Base-by-base conservation (phyloP, 2,329 filamentous ascomycete species). In the Ramichloridium luteum region DNA sequence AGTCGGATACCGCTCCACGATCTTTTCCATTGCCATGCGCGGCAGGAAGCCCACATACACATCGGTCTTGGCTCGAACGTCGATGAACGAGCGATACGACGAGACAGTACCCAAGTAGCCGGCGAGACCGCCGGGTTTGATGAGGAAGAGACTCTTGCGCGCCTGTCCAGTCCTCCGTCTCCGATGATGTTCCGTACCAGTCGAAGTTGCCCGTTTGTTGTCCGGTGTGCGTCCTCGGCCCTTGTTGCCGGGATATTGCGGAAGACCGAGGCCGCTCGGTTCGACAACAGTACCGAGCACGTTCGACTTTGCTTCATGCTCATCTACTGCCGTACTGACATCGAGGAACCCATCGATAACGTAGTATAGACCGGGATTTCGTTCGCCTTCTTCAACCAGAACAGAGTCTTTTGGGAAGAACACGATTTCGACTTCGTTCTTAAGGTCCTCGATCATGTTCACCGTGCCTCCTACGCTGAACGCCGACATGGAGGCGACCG, bases 21-120 rank as follows among this genome's bases (percentile, higher is more conserved):
- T 90, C 42, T 85, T 73, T 52, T 98, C 90, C 16, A 98, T 67
- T 0, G 85, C 81, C 1, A 75, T 70, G 16, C 85, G 72, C 1
- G 90, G 90, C 9, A 98, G 62, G 44, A 98, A 98, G 1, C 90
- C 90, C 10, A 98, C 90, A 49, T 94, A 96, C 2, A 96, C 90
- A 57, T 98, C 90, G 0, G 92, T 98, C 60, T 96, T 96, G 3
- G 90, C 92, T 22, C 88, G 80, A 2, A 98, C 86, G 51, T 96
- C 88, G 13, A 93, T 90, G 52, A 96, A 94, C 0, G 90, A 98
- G 15, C 90, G 70, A 53, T 94, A 93, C 0, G 86, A 93, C 2
- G 90, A 93, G 12, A 98, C 78, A 0, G 85, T 90, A 4, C 90
- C 86, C 17, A 96, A 75, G 48, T 98, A 98, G 0, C 90, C 92